Evolutionary conservation across 768 basidiomycete species (phyloP).

Genomic region (Tylopilus vinaceipallidus): DNA sequence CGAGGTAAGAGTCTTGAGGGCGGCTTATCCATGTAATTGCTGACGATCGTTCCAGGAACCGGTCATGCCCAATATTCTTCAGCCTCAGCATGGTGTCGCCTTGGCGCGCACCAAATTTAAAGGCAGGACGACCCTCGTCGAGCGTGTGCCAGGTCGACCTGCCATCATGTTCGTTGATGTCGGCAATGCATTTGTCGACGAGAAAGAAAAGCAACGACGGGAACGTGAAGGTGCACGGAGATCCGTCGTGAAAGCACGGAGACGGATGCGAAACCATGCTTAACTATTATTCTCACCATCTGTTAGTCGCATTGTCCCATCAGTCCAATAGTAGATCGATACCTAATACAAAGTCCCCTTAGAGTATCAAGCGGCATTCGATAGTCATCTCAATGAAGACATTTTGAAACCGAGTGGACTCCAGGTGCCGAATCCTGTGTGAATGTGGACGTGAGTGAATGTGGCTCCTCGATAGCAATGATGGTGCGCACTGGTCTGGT

Average conservation of each 20-base stretch:
- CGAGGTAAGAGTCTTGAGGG: slow-evolving; percentile 42
- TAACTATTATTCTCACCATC: too few relatives aligned
- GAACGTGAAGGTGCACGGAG: slow-evolving; percentile 50
- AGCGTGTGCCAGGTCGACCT: slow-evolving; percentile 46
- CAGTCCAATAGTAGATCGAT: not conserved
- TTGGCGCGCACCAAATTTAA: slow-evolving; percentile 36
- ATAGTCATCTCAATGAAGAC: too few relatives aligned
- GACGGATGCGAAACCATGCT: slow-evolving; percentile 20
- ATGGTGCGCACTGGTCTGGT: too few relatives aligned
- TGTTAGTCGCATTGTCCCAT: not conserved
- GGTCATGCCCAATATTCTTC: slow-evolving; percentile 55
- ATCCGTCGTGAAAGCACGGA: slow-evolving; percentile 33
- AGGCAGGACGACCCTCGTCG: slow-evolving; percentile 38
- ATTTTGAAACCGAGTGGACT: too few relatives aligned
- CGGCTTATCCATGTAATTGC: not conserved
- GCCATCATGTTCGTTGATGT: slow-evolving; percentile 71
- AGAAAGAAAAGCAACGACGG: slow-evolving; percentile 50
- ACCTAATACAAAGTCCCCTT: not conserved
- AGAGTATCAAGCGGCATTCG: too few relatives aligned
- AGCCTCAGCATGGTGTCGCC: slow-evolving; percentile 43
- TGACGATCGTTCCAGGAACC: slow-evolving; percentile 47
- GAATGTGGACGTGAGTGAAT: too few relatives aligned
- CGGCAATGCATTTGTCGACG: slow-evolving; percentile 65
- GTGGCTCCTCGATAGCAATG: too few relatives aligned
- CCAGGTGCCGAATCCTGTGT: too few relatives aligned